A percentile compares a stretch with the other conserved stretches of the same genome.
Conservation (phyloP, 2,329 filamentous ascomycete species). For the Alternaria longipes region DNA sequence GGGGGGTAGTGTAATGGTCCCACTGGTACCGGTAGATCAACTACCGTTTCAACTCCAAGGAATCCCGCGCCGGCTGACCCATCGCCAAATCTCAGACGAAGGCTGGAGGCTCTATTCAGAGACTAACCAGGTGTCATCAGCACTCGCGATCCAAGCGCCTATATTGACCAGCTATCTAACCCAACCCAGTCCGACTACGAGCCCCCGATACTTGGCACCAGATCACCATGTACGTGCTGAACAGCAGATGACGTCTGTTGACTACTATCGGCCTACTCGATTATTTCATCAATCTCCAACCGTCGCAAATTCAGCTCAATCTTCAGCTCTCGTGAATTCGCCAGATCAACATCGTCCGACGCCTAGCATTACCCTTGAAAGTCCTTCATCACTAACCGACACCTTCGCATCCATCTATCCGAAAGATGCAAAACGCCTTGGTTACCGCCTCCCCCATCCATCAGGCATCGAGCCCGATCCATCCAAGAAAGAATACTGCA, state of each 20-base stretch:
- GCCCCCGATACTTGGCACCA: conserved; percentile 26
- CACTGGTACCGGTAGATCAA: conserved; percentile 56
- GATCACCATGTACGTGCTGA: conserved; percentile 26
- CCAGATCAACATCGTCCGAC: background rate
- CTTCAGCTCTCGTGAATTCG: background rate
- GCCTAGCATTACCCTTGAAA: background rate
- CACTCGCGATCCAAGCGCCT: conserved; percentile 21
- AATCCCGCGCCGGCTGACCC: conserved; percentile 47
- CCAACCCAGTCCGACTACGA: background rate
- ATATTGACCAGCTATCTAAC: background rate
- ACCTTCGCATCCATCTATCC: conserved; percentile 39
- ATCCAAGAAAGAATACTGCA: conserved; percentile 77
- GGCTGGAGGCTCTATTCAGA: conserved; percentile 38
- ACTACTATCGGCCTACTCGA: background rate
- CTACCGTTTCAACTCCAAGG: conserved; percentile 53
- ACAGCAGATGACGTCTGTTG: background rate
- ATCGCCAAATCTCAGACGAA: conserved; percentile 34
- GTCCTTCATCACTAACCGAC: conserved; percentile 27
- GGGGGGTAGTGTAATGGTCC: conserved; percentile 43
- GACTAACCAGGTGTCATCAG: conserved; percentile 16
- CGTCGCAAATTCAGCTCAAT: background rate
- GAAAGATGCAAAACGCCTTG: conserved; percentile 37
- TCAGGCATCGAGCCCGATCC: conserved; percentile 53
- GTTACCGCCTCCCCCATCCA: conserved; percentile 41
- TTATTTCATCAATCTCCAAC: background rate